A percentile compares a stretch with the other conserved stretches of the same genome.
phyloP scores from a whole-genome alignment of 1,284 basidiomycete genomes.

The Peniophora sp. region DNA sequence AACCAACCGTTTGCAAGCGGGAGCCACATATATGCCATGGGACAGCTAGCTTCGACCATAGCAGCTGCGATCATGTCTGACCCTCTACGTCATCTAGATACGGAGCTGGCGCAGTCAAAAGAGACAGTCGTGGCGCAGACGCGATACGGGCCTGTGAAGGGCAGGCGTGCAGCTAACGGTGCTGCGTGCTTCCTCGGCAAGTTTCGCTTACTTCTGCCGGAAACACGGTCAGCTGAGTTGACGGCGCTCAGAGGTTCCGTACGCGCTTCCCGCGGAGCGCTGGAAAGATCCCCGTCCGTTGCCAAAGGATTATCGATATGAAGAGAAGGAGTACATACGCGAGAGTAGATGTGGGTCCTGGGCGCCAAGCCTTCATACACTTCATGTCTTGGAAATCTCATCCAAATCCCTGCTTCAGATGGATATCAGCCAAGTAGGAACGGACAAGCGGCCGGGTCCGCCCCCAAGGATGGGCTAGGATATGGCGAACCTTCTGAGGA shows the following conservation, averaged over 20 bases:
- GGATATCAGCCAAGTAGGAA: background rate
- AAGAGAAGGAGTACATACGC: slow-evolving; percentile 48
- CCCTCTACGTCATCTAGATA: slow-evolving; percentile 29
- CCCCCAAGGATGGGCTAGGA: background rate
- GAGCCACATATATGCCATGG: too few species aligned
- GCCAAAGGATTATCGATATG: slow-evolving; percentile 45
- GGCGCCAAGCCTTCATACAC: slow-evolving; percentile 13
- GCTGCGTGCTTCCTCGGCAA: slow-evolving; percentile 23
- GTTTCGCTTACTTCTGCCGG: background rate
- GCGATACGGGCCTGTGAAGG: slow-evolving; percentile 44
- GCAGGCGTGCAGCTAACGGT: slow-evolving; percentile 51
- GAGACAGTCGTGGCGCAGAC: slow-evolving; percentile 43
- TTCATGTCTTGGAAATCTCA: slow-evolving; percentile 6
- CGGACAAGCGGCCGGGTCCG: background rate
- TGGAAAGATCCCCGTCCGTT: slow-evolving; percentile 58
- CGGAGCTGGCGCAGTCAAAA: slow-evolving; percentile 35
- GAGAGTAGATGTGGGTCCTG: slow-evolving; percentile 50
- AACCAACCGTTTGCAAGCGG: too few species aligned
- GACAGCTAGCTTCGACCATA: too few species aligned
- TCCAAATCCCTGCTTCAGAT: background rate
- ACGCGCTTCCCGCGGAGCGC: slow-evolving; percentile 52
- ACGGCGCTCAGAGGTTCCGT: slow-evolving; percentile 62
- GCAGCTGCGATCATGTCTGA: too few species aligned
- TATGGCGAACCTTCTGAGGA: slow-evolving; percentile 59
- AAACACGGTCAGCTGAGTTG: slow-evolving; percentile 41